These are phyloP conservation scores for Mercurialis annua DNA, from an alignment of 345 rosid genomes.

Conservation along the genomic window DNA sequence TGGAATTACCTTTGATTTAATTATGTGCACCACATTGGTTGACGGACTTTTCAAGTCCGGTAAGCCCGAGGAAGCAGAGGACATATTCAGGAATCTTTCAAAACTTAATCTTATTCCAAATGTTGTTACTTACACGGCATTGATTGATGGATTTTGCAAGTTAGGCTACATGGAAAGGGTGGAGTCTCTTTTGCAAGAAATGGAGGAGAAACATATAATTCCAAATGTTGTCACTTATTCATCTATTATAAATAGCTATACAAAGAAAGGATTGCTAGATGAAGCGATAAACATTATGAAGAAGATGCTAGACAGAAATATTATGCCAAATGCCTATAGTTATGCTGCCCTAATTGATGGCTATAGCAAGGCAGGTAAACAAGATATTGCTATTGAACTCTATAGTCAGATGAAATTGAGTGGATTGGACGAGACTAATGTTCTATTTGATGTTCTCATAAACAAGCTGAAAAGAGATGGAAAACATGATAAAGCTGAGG, in stretches of 20 bases:
- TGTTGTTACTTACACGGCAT: slow-evolving; percentile 54
- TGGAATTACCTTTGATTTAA: slow-evolving; percentile 69
- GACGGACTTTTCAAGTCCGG: slow-evolving; percentile 80
- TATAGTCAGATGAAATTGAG: slow-evolving; percentile 56
- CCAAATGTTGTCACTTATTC: slow-evolving; percentile 69
- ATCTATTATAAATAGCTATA: slow-evolving; percentile 63
- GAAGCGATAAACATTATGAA: slow-evolving; percentile 52
- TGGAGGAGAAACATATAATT: slow-evolving; percentile 46
- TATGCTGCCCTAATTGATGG: slow-evolving; percentile 70
- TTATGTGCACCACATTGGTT: slow-evolving; percentile 65
- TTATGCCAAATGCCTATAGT: slow-evolving; percentile 53
- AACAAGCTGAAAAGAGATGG: slow-evolving; percentile 62
- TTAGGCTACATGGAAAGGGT: slow-evolving; percentile 58
- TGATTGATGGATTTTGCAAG: slow-evolving; percentile 73
- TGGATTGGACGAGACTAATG: slow-evolving; percentile 59
- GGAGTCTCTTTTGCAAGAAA: slow-evolving; percentile 47
- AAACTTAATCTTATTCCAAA: slow-evolving; percentile 52
- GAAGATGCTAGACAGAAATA: slow-evolving; percentile 46
- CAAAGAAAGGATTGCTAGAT: slow-evolving; percentile 68
- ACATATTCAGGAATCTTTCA: slow-evolving; percentile 42
- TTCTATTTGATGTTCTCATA: slow-evolving; percentile 57
- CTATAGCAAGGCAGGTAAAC: slow-evolving; percentile 58
- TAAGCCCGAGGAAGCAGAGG: slow-evolving; percentile 52
- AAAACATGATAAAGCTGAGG: slow-evolving; percentile 52
- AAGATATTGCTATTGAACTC: slow-evolving; percentile 50